A percentile compares a stretch with the other conserved stretches of the same genome.
These are phyloP conservation scores for Litchi chinensis DNA, from an alignment of 345 rosid species.

Conservation along the genomic window DNA sequence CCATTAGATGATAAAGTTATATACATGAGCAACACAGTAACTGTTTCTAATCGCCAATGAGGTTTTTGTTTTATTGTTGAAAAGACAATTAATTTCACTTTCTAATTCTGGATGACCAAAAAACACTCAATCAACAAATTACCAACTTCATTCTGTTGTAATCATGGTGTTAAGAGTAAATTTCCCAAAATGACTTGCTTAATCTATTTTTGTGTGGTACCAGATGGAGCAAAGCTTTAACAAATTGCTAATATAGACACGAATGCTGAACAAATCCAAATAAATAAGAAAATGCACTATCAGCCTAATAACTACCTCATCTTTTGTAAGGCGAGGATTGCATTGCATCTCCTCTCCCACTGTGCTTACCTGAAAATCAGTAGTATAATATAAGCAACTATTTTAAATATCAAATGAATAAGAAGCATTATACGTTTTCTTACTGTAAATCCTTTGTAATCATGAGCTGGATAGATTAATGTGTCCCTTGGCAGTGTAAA, in stretches of 20 bases:
- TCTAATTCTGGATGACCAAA: background rate
- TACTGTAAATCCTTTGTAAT: slow-evolving; percentile 89
- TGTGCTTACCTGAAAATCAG: slow-evolving; percentile 70
- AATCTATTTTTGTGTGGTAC: background rate
- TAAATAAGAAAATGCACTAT: slow-evolving; percentile 9
- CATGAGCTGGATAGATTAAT: slow-evolving; percentile 88
- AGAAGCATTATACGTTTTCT: slow-evolving; percentile 22
- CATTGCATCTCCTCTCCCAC: slow-evolving; percentile 85
- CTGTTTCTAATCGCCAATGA: background rate
- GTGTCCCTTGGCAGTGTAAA: slow-evolving; percentile 87
- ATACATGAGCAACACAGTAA: background rate
- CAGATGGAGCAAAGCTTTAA: background rate
- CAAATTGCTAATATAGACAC: background rate
- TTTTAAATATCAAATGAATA: background rate
- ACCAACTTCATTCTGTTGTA: background rate
- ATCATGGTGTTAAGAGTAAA: background rate
- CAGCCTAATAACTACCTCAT: slow-evolving; percentile 50
- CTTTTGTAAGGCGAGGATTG: slow-evolving; percentile 83
- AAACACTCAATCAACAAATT: background rate
- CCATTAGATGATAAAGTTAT: background rate
- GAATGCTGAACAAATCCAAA: background rate
- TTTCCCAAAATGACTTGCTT: background rate
- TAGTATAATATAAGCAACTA: slow-evolving; percentile 21
- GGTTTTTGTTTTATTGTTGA: background rate
- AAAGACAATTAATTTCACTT: background rate